phyloP scores from a whole-genome alignment of 768 basidiomycete species.

The Cytidiella melzeri region DNA sequence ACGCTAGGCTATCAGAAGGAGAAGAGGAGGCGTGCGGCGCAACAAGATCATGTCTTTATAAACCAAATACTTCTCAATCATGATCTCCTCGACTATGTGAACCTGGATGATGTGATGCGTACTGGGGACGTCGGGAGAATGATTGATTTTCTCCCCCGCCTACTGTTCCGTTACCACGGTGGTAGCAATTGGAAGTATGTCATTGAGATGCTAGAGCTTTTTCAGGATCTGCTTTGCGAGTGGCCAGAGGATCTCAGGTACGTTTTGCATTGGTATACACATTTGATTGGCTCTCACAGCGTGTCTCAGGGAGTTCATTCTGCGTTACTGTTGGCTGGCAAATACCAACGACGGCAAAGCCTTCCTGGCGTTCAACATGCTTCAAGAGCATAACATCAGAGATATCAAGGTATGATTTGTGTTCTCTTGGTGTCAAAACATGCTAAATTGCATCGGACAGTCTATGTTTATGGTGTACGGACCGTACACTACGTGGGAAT shows the following conservation, averaged over 20 bases:
- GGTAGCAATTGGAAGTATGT: too few relatives aligned
- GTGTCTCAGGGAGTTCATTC: too few relatives aligned
- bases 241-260: too few relatives aligned
- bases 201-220: slow-evolving; percentile 29
- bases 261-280: too few relatives aligned
- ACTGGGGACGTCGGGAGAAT: slow-evolving; percentile 29
- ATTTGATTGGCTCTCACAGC: too few relatives aligned
- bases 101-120: slow-evolving; percentile 4
- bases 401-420: slow-evolving; percentile 27
- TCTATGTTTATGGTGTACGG: slow-evolving; percentile 7
- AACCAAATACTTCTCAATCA: slow-evolving; percentile 6
- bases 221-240: slow-evolving; percentile 26
- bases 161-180: slow-evolving; percentile 29
- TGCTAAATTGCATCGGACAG: neutral
- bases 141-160: slow-evolving; percentile 26
- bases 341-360: slow-evolving; percentile 12
- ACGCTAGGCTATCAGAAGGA: neutral
- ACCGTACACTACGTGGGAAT: slow-evolving; percentile 11
- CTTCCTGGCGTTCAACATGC: slow-evolving; percentile 26
- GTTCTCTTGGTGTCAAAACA: neutral
- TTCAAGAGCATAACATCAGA: slow-evolving; percentile 32
- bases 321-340: slow-evolving; percentile 9
- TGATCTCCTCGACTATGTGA: slow-evolving; percentile 14
- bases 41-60: slow-evolving; percentile 2
- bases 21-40: neutral